These are phyloP conservation scores for Calonectria pseudoreteaudii DNA, from an alignment of 2,329 filamentous ascomycete species.

Conservation along the genomic window DNA sequence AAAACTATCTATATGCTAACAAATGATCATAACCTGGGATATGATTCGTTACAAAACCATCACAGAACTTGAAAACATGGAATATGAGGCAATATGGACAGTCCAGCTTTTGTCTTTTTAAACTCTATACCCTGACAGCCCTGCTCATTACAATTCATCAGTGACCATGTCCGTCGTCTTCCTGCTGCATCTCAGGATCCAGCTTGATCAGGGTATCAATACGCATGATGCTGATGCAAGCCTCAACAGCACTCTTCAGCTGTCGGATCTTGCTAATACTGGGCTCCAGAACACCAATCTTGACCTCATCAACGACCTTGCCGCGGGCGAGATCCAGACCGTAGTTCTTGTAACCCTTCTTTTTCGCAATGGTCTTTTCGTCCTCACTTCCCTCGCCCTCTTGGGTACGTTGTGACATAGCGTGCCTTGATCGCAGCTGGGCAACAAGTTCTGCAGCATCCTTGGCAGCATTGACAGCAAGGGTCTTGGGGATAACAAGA, in stretches of 20 bases:
- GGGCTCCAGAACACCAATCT: constrained; percentile 94
- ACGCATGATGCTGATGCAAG: constrained; percentile 98
- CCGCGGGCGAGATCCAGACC: constrained; percentile 90
- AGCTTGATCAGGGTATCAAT: constrained; percentile 99
- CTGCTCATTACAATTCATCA: constrained; percentile 54
- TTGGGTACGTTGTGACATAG: constrained; percentile 90
- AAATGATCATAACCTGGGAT: constrained; percentile 6
- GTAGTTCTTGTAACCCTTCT: constrained; percentile 99
- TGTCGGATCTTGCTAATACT: constrained; percentile 99
- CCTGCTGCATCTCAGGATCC: constrained; percentile 84
- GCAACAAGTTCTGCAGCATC: constrained; percentile 95
- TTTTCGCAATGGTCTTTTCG: constrained; percentile 89
- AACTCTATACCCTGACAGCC: constrained; percentile 38
- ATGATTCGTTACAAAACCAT: constrained; percentile 3
- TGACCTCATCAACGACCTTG: constrained; percentile 92
- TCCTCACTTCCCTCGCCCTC: constrained; percentile 87
- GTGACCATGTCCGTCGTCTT: constrained; percentile 87
- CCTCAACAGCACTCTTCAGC: constrained; percentile 98
- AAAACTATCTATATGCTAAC: background rate
- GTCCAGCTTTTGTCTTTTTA: constrained; percentile 45
- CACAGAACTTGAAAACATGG: background rate
- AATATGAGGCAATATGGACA: constrained; percentile 28
- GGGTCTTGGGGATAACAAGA: constrained; percentile 93
- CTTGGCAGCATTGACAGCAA: constrained; percentile 97
- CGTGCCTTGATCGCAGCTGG: constrained; percentile 93